Evolutionary conservation across 768 basidiomycete genomes (phyloP).

Genomic region (Suillus lakei): DNA sequence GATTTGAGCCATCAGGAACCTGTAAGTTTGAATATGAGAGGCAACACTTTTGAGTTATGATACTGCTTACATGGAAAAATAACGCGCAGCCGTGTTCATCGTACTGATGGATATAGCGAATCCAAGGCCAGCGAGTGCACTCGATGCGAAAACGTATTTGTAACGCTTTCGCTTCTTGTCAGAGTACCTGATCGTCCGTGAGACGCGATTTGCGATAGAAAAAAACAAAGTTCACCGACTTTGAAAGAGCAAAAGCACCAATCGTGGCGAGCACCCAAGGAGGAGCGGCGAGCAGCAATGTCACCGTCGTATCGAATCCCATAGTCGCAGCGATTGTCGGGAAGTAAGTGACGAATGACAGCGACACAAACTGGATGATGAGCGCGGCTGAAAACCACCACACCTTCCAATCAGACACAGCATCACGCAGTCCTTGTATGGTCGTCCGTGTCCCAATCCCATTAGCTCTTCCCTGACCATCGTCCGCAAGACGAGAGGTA

Average conservation of each 20-base stretch:
- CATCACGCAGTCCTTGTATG: conserved; percentile 38
- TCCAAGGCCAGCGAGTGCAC: conserved; percentile 63
- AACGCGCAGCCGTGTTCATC: conserved; percentile 61
- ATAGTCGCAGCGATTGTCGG: conserved; percentile 28
- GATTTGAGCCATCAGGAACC: conserved; percentile 74
- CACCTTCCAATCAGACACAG: conserved; percentile 46
- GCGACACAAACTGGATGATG: conserved; percentile 16
- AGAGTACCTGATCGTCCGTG: conserved; percentile 52
- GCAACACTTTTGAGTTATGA: background rate
- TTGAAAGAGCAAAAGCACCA: conserved; percentile 30
- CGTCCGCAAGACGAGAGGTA: conserved; percentile 33
- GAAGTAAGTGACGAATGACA: conserved; percentile 30
- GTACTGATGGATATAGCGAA: conserved; percentile 66
- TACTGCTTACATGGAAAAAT: conserved; percentile 58
- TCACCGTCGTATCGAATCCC: conserved; percentile 40
- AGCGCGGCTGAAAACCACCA: conserved; percentile 38
- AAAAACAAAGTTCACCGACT: background rate
- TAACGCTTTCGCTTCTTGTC: conserved; percentile 70
- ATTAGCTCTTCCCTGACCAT: conserved; percentile 18
- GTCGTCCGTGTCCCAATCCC: background rate
- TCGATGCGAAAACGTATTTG: conserved; percentile 60
- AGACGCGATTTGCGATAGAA: conserved; percentile 3
- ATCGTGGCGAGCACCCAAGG: conserved; percentile 33
- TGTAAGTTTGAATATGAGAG: conserved; percentile 24
- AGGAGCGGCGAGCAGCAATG: conserved; percentile 48